A percentile compares a stretch with the other conserved stretches of the same genome.
phyloP scores from a whole-genome alignment of 495 filamentous ascomycete genomes.

The Penicillium mononematosum region DNA sequence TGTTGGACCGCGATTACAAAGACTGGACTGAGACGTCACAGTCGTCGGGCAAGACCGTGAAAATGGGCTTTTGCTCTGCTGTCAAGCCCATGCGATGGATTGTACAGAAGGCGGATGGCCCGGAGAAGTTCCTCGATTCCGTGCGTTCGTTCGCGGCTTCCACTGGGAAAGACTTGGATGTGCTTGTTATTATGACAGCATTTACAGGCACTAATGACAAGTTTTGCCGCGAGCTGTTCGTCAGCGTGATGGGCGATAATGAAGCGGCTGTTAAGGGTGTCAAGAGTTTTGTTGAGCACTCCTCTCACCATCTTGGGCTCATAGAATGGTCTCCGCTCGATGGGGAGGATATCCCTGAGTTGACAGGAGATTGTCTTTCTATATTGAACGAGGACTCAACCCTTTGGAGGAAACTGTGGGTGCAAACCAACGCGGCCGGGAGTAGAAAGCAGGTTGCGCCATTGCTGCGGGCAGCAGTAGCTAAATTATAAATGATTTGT shows the following conservation, averaged over 20 bases:
- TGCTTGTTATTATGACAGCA: conserved; percentile 78
- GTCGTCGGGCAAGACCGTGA: conserved; percentile 31
- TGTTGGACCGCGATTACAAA: conserved; percentile 91
- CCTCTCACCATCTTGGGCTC: conserved; percentile 54
- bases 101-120: conserved; percentile 49
- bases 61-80: conserved; percentile 72
- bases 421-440: conserved; percentile 61
- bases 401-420: conserved; percentile 55
- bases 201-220: conserved; percentile 43
- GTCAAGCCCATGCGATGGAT: conserved; percentile 67
- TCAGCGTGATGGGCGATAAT: conserved; percentile 55
- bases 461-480: conserved; percentile 66
- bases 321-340: conserved; percentile 54
- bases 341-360: conserved; percentile 30
- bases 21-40: conserved; percentile 63
- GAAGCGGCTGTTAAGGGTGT: conserved; percentile 44
- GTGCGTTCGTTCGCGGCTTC: conserved; percentile 52
- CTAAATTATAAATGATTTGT: conserved; percentile 25
- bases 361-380: conserved; percentile 37
- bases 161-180: conserved; percentile 54
- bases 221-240: conserved; percentile 72
- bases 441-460: conserved; percentile 92
- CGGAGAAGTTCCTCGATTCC: conserved; percentile 46
- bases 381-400: conserved; percentile 21
- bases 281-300: conserved; percentile 51